Percentiles rank a stretch among this genome's conserved stretches.
These are phyloP conservation scores for Fusarium stilboides DNA, from an alignment of 2,329 filamentous ascomycete genomes.

Conservation along the genomic window DNA sequence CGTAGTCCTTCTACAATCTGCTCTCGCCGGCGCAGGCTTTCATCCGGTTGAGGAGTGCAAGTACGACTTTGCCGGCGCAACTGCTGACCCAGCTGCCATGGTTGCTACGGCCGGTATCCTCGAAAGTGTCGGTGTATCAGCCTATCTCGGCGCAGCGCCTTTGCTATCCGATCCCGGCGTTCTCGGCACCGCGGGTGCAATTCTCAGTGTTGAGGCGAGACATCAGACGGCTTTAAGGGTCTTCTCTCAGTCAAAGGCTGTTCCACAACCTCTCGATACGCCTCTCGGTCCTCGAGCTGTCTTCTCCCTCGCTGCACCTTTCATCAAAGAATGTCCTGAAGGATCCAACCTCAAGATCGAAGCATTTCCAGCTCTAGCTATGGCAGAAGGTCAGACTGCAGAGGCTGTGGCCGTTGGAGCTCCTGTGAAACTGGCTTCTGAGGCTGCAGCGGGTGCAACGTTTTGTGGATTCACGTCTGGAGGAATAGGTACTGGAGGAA, in stretches of 20 bases:
- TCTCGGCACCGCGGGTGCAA: conserved; percentile 77
- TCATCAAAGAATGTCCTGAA: conserved; percentile 79
- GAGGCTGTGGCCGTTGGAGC: conserved; percentile 55
- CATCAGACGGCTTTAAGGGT: conserved; percentile 81
- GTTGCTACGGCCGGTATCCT: conserved; percentile 78
- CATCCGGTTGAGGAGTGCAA: conserved; percentile 78
- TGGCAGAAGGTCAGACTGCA: conserved; percentile 62
- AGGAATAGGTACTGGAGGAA: conserved; percentile 68
- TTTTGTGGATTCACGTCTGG: conserved; percentile 79
- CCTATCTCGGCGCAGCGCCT: conserved; percentile 79
- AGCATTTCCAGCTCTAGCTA: conserved; percentile 72
- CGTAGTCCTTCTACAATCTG: conserved; percentile 60
- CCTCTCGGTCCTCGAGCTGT: conserved; percentile 77
- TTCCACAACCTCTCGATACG: conserved; percentile 79
- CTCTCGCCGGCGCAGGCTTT: conserved; percentile 69
- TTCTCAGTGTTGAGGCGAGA: conserved; percentile 80
- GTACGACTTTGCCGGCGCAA: conserved; percentile 82
- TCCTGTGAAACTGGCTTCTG: conserved; percentile 61
- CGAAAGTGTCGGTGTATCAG: conserved; percentile 81
- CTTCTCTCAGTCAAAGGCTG: conserved; percentile 69
- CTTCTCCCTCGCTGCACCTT: conserved; percentile 80
- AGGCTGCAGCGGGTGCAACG: conserved; percentile 65
- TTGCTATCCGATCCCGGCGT: conserved; percentile 72
- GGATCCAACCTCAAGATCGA: conserved; percentile 72
- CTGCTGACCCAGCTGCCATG: conserved; percentile 77